phyloP scores from a whole-genome alignment of 108 stramenopile genomes.

The Schizochytrium sp. region DNA sequence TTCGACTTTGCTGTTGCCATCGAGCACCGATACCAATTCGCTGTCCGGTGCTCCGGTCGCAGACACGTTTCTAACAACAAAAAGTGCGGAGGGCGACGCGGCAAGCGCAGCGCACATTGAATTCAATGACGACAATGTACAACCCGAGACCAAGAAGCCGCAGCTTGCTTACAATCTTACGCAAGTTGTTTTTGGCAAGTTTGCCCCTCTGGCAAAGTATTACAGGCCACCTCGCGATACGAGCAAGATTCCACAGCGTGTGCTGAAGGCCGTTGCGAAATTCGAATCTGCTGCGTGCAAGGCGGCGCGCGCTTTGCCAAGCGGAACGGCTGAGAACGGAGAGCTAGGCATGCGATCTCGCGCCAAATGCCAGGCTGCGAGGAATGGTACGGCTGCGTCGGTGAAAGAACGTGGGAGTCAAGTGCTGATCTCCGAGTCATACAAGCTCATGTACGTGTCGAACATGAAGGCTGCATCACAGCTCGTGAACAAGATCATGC shows the following conservation, averaged over 20 bases:
- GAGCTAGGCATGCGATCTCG: not conserved
- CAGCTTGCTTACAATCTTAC: no score
- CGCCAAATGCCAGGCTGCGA: not conserved
- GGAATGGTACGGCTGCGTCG: not conserved
- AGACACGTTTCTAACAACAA: no score
- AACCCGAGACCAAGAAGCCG: no score
- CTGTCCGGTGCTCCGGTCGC: no score
- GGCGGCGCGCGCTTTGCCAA: not conserved
- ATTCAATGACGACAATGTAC: no score
- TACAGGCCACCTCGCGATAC: not conserved
- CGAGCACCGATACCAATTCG: no score
- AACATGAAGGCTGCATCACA: constrained; percentile 3
- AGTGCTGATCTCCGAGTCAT: not conserved
- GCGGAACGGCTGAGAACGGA: not conserved
- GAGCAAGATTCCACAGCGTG: not conserved
- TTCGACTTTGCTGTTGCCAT: no score
- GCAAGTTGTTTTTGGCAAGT: not conserved
- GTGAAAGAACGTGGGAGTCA: not conserved
- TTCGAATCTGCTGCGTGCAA: not conserved
- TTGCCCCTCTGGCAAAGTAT: not conserved
- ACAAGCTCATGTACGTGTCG: not conserved
- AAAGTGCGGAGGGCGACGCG: no score
- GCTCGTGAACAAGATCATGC: not conserved
- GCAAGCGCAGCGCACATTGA: no score
- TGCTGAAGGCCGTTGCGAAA: not conserved